Base-by-base conservation (phyloP, 495 filamentous ascomycete genomes). In the Aspergillus egyptiacus region DNA sequence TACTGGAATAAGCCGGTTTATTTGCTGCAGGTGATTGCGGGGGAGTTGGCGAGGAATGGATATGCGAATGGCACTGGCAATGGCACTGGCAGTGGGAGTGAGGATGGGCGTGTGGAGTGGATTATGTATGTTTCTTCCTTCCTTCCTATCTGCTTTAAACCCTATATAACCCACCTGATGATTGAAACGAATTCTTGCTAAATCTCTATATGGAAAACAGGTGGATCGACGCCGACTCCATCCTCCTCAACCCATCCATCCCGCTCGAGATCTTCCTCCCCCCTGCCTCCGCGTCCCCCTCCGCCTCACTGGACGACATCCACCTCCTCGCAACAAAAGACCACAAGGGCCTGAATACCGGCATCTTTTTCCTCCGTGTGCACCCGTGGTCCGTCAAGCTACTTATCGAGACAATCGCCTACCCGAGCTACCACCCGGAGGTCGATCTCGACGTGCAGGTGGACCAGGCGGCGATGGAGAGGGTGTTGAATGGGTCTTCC, bases 61-160 rank as follows among this genome's bases (percentile, higher is more conserved):
- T n/a, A n/a, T n/a, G n/a, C n/a, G n/a, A n/a, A n/a, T n/a, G n/a
- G n/a, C n/a, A n/a, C n/a, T n/a, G n/a, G n/a, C n/a, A n/a, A n/a
- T n/a, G n/a, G n/a, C n/a, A n/a, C n/a, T n/a, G n/a, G n/a, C n/a
- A n/a, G n/a, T n/a, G n/a, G n/a, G n/a, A n/a, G n/a, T n/a, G n/a
- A n/a, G n/a, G n/a, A n/a, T n/a, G n/a, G n/a, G n/a, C n/a, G 71
- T 28, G 49, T 63, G 17, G 67, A 71, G 19, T 76, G 73, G 73
- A 45, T 75, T 11, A 65, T 75, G 71, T 76, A 38, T 17, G 34
- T 30, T 46, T 34, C 15, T 32, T 32, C 15, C 24, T 20, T 22
- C 1, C 38, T 4, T 22, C 6, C 10, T 9, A 43, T 18, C 19
- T n/a, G n/a, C n/a, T n/a, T n/a, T n/a, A n/a, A n/a, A n/a, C n/a